phyloP scores from a whole-genome alignment of 2,329 filamentous ascomycete genomes.

The Paraconiothyrium sp. region DNA sequence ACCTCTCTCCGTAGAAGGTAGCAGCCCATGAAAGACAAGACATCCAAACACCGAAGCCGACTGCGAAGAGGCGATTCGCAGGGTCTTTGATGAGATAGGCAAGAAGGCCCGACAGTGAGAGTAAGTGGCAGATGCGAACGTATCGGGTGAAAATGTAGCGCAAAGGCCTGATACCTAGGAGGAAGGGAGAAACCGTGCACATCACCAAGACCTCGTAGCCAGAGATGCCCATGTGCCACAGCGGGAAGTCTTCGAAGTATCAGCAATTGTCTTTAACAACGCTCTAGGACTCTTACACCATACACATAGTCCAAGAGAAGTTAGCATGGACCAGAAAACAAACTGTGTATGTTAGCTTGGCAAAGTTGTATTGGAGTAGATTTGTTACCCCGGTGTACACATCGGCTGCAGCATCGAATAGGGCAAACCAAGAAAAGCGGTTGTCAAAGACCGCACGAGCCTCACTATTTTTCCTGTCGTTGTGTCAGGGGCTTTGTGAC shows the following conservation, averaged over 20 bases:
- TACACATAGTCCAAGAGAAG: conserved; percentile 84
- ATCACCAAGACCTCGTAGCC: conserved; percentile 93
- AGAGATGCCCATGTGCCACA: conserved; percentile 99
- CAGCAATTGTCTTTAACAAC: conserved; percentile 19
- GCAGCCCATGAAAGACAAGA: conserved; percentile 85
- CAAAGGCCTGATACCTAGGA: conserved; percentile 76
- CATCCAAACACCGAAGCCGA: conserved; percentile 82
- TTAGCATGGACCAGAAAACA: conserved; percentile 94
- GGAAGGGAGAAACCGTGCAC: conserved; percentile 80
- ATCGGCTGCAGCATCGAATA: conserved; percentile 84
- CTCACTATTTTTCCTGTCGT: conserved; percentile 75
- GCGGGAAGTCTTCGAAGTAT: conserved; percentile 76
- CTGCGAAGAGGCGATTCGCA: conserved; percentile 78
- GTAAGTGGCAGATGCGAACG: conserved; percentile 74
- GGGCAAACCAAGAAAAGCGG: conserved; percentile 76
- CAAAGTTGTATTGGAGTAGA: not conserved
- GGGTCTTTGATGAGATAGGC: conserved; percentile 81
- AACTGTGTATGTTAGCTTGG: conserved; percentile 65
- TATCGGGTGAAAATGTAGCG: conserved; percentile 75
- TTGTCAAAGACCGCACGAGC: conserved; percentile 74
- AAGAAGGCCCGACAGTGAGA: conserved; percentile 80
- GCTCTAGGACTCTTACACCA: conserved; percentile 76
- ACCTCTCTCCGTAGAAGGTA: conserved; percentile 80
- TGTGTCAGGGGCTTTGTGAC: conserved; percentile 32
- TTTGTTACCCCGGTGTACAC: conserved; percentile 85